These are phyloP conservation scores for Sanguinoderma infundibulare DNA, from an alignment of 1,284 basidiomycete genomes.

Conservation along the genomic window DNA sequence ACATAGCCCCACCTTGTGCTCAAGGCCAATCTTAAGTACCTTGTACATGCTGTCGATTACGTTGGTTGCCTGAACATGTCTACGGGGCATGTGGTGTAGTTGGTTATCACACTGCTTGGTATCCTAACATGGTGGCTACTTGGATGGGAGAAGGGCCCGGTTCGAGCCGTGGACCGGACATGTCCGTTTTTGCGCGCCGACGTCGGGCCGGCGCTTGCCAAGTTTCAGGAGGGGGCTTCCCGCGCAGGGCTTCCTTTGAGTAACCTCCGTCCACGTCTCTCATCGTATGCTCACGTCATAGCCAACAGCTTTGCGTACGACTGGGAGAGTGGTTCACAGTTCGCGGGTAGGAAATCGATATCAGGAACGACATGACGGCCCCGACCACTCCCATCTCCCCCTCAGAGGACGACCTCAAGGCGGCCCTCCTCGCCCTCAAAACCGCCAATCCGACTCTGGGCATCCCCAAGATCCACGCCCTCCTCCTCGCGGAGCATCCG, in stretches of 20 bases:
- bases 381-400: slow-evolving; percentile 30
- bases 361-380: slow-evolving; percentile 9
- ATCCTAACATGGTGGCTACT: not conserved
- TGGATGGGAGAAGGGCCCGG: not conserved
- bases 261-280: not conserved
- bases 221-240: not conserved
- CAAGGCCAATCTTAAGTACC: no score
- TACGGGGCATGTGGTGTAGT: slow-evolving; percentile 18
- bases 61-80: no score
- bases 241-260: not conserved
- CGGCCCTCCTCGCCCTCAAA: slow-evolving; percentile 46
- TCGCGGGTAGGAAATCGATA: no score
- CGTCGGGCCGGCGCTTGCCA: no score
- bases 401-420: slow-evolving; percentile 52
- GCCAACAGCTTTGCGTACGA: no score
- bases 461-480: slow-evolving; percentile 69
- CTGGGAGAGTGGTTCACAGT: no score
- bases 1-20: no score
- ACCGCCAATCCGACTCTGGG: slow-evolving; percentile 67
- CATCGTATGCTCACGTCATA: not conserved
- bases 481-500: slow-evolving; percentile 61
- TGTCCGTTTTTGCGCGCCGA: slow-evolving; percentile 4
- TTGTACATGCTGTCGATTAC: no score
- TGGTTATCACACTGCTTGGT: slow-evolving; percentile 18
- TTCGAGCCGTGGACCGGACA: slow-evolving; percentile 10